Base-by-base conservation (phyloP, 306 rosid species). In the Adenanthera pavonina region DNA sequence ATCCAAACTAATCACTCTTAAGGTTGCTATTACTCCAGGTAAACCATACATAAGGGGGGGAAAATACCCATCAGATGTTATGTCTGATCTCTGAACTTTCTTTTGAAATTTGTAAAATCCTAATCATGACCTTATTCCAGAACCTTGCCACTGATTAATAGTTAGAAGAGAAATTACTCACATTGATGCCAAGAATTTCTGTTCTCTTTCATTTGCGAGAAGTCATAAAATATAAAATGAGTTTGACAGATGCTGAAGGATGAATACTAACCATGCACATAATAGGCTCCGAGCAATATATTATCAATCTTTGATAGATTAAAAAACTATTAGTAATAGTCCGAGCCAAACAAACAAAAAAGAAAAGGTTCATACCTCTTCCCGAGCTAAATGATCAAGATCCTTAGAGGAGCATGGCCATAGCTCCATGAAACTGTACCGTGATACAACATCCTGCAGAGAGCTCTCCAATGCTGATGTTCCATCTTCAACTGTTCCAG, bases 391-490 rank as follows among this genome's bases (percentile, higher is more conserved):
- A 86, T 89, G 90, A 81, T 95, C 98, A 86, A 95, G 90, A 75
- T 92, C 97, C 79, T 85, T 89, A 10, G 95, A 84, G 52, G 96
- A 78, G 88, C 99, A 90, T 4, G 99, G 99, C 99, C 98, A 92
- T 65, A 93, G 91, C 79, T 92, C 99, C 99, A 89, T 93, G 81
- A 92, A 95, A 84, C 94, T 92, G 81, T 95, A 95, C 38, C 98
- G 92, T 47, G 97, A 92, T 52, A 90, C 94, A 84, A 95, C 92
- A 86, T 95, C 98, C 80, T 89, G 96, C 65, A 95, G 81, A 62
- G 98, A 89, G 84, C 94, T 78, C 83, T 85, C 96, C 19, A 87
- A 74, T 75, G 89, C 88, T 40, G 90, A 83, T 10, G 88, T 75
- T 83, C 86, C 93, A 74, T 95, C 97, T 82, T 93, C 97, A 78